Conservation (phyloP, 768 basidiomycete species). For the Suillus decipiens region DNA sequence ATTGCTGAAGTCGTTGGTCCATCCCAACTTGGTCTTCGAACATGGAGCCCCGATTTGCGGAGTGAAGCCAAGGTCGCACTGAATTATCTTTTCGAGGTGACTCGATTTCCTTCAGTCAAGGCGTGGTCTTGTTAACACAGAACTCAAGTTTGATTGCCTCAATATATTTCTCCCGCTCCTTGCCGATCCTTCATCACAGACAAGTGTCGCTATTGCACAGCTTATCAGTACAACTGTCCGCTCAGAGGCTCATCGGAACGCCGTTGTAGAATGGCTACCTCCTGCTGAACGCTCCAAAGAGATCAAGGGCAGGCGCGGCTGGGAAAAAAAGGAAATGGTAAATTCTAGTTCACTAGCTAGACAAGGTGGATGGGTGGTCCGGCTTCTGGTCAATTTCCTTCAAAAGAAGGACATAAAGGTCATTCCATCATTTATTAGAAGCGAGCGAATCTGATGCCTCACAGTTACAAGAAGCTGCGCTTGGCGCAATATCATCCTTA, state of each 20-base stretch:
- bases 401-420: constrained; percentile 59
- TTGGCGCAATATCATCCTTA: constrained; percentile 65
- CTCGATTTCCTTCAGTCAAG: constrained; percentile 6
- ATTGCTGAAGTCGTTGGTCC: constrained; percentile 72
- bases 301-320: constrained; percentile 62
- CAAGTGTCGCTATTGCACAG: constrained; percentile 55
- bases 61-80: constrained; percentile 58
- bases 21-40: constrained; percentile 60
- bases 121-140: constrained; percentile 1
- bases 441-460: not conserved
- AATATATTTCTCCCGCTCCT: constrained; percentile 72
- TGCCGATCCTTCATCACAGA: constrained; percentile 41
- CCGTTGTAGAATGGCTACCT: constrained; percentile 65
- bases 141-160: constrained; percentile 52
- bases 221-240: constrained; percentile 57
- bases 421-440: not conserved
- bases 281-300: constrained; percentile 55
- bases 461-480: constrained; percentile 66
- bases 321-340: constrained; percentile 61
- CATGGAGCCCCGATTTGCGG: constrained; percentile 38
- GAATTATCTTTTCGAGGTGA: constrained; percentile 61
- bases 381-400: constrained; percentile 50
- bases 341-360: constrained; percentile 40
- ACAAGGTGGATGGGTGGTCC: constrained; percentile 61
- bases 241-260: constrained; percentile 46